Conservation (phyloP, 2,329 filamentous ascomycete genomes). For the Xylariaceae sp. region DNA sequence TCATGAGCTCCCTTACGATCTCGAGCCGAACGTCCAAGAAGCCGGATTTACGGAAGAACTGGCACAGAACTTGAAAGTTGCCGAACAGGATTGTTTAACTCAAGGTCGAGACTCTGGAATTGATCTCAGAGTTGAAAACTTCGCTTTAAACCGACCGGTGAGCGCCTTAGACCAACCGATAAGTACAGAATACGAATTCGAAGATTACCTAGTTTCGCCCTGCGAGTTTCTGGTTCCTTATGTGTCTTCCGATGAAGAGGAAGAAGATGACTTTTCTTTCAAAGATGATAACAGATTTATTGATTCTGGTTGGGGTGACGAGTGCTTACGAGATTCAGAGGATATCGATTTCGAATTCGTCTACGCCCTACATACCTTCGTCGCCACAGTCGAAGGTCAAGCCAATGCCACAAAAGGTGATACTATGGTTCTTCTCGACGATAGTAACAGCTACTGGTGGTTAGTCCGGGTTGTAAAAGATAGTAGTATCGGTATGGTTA, state of each 20-base stretch:
- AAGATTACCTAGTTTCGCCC: constrained; percentile 40
- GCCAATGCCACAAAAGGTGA: constrained; percentile 98
- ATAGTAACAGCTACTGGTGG: constrained; percentile 99
- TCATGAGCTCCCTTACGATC: constrained; percentile 21
- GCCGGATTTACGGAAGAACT: constrained; percentile 17
- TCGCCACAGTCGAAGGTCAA: constrained; percentile 96
- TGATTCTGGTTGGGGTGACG: constrained; percentile 75
- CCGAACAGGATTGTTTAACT: constrained; percentile 6
- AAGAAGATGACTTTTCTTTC: constrained; percentile 61
- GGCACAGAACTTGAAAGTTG: constrained; percentile 13
- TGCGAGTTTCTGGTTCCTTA: constrained; percentile 51
- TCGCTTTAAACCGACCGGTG: constrained; percentile 22
- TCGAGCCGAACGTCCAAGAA: constrained; percentile 22
- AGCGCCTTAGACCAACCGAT: constrained; percentile 18
- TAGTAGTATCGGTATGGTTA: constrained; percentile 77
- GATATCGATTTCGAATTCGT: constrained; percentile 99
- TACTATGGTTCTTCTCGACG: constrained; percentile 96
- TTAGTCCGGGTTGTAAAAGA: constrained; percentile 96
- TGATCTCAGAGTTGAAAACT: constrained; percentile 30
- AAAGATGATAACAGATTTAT: constrained; percentile 65
- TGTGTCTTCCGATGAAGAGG: constrained; percentile 69
- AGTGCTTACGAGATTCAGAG: constrained; percentile 92
- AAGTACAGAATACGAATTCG: constrained; percentile 20
- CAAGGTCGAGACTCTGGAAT: constrained; percentile 24
- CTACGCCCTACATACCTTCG: constrained; percentile 96